A percentile compares a stretch with the other conserved stretches of the same genome.
phyloP scores from a whole-genome alignment of 208 protist genomes.

The Trypanosoma caninum region DNA sequence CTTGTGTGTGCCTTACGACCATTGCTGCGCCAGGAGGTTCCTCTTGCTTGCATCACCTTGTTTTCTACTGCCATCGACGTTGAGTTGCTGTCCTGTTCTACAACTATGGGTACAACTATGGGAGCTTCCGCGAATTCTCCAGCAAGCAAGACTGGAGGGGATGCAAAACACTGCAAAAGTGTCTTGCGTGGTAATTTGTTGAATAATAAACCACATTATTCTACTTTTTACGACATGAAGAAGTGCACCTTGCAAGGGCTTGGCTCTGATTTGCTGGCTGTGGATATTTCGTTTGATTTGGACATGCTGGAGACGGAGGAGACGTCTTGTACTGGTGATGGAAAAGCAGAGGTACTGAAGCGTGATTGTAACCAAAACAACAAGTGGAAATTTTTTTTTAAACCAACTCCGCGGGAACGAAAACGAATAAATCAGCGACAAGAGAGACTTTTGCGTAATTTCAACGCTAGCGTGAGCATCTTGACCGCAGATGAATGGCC shows the following conservation, averaged over 20 bases:
- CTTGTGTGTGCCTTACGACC: constrained; percentile 41
- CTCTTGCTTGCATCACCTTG: constrained; percentile 5
- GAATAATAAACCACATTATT: constrained; percentile 4
- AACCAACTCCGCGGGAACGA: constrained; percentile 15
- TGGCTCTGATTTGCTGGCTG: background rate
- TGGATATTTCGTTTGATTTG: constrained; percentile 21
- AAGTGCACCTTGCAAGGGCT: constrained; percentile 9
- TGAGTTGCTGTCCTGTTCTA: background rate
- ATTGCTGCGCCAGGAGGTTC: constrained; percentile 12
- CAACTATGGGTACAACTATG: background rate
- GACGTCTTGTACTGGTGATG: too few species aligned
- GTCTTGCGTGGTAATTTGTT: background rate
- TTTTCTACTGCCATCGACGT: constrained; percentile 15
- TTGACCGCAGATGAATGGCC: too few species aligned
- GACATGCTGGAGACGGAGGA: constrained; percentile 5
- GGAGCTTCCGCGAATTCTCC: background rate
- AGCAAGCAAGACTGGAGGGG: background rate
- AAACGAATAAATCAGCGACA: constrained; percentile 7
- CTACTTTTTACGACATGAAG: background rate
- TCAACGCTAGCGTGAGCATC: too few species aligned
- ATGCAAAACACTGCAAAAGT: constrained; percentile 3
- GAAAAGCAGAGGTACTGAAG: background rate
- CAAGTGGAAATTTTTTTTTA: constrained; percentile 18
- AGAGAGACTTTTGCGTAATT: too few species aligned
- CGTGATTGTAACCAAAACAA: background rate